Evolutionary conservation across 208 protist genomes (phyloP), one percentile per base, ranked within the genome.

Genomic region (Entamoeba dispar): DNA sequence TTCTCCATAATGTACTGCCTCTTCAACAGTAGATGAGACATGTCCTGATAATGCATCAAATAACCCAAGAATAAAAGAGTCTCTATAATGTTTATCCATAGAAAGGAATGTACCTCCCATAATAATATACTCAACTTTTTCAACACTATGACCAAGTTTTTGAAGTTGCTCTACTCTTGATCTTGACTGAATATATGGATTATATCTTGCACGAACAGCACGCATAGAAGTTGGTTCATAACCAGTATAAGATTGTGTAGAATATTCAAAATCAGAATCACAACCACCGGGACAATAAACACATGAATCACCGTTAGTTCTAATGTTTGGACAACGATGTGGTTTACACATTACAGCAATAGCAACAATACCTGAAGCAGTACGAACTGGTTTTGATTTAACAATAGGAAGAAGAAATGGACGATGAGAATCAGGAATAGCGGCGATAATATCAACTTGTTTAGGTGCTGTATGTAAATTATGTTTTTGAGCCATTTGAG

Each of bases 81-180:
- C 96, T 43, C 98, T 95, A 95, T 99, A 99, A 3, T 96, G 95
- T 22, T 95, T 90, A 17, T 97, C 96, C 43, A 99, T 97, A 93
- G 97, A 98, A 96, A 99, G 98, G 96, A 99, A 99, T 31, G 98
- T 99, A 50, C 98, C 98, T 47, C 98, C 98, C 96, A 99, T 98
- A 92, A 99, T 96, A 49, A 99, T 97, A 73, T 99, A 98, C 95
- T 99, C 98, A 17, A 99, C 97, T 95, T 99, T 98, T 92, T 97
- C 90, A 94, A 12, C 19, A 22, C 19, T 47, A 94, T 98, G 97
- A 17, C 97, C 97, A 49, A 98, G 95, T 31, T 95, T 92, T 52
- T 96, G 92, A 2, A 98, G 95, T 95, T 98, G 97, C n/a, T 98
- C 96, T 3, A 98, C 49, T 57, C 97, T 93, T 91, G 96, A 94